A percentile compares a stretch with the other conserved stretches of the same genome.
Evolutionary conservation across 1,284 basidiomycete genomes (phyloP).

Genomic region (Rhodofomes roseus): DNA sequence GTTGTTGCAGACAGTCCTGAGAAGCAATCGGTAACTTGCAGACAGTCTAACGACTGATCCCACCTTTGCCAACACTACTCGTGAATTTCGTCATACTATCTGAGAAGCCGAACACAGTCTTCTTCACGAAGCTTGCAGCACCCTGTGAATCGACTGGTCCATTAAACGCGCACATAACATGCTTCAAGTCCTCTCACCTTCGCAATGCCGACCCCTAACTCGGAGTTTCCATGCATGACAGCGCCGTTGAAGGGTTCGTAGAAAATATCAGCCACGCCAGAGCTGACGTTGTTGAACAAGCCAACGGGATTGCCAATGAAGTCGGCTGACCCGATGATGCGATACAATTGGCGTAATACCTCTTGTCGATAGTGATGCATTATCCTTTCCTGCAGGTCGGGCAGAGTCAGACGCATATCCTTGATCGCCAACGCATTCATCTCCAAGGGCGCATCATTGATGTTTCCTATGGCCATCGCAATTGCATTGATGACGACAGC

Average conservation of each 20-base stretch:
- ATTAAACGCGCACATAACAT: not conserved
- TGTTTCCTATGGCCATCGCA: constrained; percentile 96
- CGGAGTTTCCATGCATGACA: constrained; percentile 95
- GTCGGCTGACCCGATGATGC: constrained; percentile 95
- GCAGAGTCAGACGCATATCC: constrained; percentile 86
- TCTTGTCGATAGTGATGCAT: constrained; percentile 95
- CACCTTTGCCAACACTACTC: constrained; percentile 94
- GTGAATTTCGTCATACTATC: constrained; percentile 98
- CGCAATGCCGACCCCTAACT: constrained; percentile 96
- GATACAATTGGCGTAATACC: constrained; percentile 90
- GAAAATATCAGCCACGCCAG: constrained; percentile 98
- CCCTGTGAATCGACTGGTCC: constrained; percentile 45
- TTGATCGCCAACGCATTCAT: constrained; percentile 95
- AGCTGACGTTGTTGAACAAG: constrained; percentile 97
- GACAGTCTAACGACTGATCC: not conserved
- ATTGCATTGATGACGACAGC: constrained; percentile 93
- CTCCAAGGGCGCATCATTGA: constrained; percentile 95
- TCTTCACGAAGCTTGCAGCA: constrained; percentile 97
- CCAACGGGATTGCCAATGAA: constrained; percentile 94
- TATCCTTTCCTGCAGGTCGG: constrained; percentile 84
- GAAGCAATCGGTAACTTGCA: not conserved
- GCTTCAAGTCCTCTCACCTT: constrained; percentile 50
- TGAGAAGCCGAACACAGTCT: constrained; percentile 95
- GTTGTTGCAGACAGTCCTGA: constrained; percentile 92
- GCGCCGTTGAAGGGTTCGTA: constrained; percentile 98